Base-by-base conservation (phyloP, 345 rosid species). In the Sisymbrium irio region DNA sequence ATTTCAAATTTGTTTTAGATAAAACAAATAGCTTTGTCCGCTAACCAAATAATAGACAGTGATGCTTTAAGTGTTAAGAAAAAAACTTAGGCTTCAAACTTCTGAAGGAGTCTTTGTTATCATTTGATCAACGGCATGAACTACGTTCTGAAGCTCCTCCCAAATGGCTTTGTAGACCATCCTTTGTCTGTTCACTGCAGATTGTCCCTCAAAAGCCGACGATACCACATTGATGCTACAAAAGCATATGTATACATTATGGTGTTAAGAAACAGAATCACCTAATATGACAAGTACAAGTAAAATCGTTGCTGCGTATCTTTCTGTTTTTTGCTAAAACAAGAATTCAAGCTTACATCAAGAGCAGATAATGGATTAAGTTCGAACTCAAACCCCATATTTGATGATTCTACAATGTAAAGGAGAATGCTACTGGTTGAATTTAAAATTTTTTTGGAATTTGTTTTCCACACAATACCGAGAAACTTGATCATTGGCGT, bases 151-250 rank as follows among this genome's bases (percentile, higher is more conserved):
- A 72, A 94, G 96, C 86, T 94, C 98, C 77, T 91, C 98, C 98
- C 98, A 91, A 73, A 94, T 91, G 49, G 95, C 97, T 83, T 91
- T 94, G 67, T 91, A 94, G 25, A 94, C 98, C 96, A 94, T 94
- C 79, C 98, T 87, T 82, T 94, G 98, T 74, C 97, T 84, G 78
- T 89, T 91, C 79, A 94, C 97, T 2, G 89, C 84, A 0, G 93
- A 89, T 59, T 94, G 89, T 46, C 97, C 98, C 75, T 91, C 95
- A 44, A 94, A 91, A 18, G 85, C 83, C 47, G 90, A 83, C 37
- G 97, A 84, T 25, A 94, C 76, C 14, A 94, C 98, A 71, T 94
- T 87, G 36, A 94, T 91, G 79, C 97, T 94, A 82, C 84, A 30
- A 81, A 65, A 68, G n/a, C 44, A 68, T 2, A 41, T 17, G 55